A percentile compares a stretch with the other conserved stretches of the same genome.
These are phyloP conservation scores for Fusarium albidum DNA, from an alignment of 2,329 filamentous ascomycete genomes.

Conservation along the genomic window DNA sequence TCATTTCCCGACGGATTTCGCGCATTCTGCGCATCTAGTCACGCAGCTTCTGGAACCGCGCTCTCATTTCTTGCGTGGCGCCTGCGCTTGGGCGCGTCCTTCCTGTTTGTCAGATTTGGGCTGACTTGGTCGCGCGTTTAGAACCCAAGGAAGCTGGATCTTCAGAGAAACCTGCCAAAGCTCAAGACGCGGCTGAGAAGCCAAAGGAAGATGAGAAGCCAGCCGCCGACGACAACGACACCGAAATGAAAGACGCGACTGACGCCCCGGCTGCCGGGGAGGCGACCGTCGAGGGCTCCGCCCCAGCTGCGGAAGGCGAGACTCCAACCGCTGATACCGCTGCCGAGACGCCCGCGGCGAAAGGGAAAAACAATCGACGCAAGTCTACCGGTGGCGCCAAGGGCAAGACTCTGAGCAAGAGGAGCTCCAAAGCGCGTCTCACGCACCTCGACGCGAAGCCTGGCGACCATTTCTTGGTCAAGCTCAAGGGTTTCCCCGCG, in stretches of 20 bases:
- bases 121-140: slow-evolving; percentile 40
- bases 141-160: slow-evolving; percentile 42
- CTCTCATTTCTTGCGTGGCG: slow-evolving; percentile 23
- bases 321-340: slow-evolving; percentile 37
- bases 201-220: slow-evolving; percentile 37
- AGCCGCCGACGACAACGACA: slow-evolving; percentile 47
- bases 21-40: slow-evolving; percentile 14
- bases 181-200: slow-evolving; percentile 39
- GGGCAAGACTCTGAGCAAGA: slow-evolving; percentile 84
- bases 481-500: slow-evolving; percentile 91
- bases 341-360: slow-evolving; percentile 42
- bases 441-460: slow-evolving; percentile 82
- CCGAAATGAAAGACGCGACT: slow-evolving; percentile 61
- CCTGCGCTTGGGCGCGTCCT: slow-evolving; percentile 32
- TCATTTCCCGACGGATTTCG: slow-evolving; percentile 2
- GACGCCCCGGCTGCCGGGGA: slow-evolving; percentile 43
- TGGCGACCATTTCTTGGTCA: slow-evolving; percentile 90
- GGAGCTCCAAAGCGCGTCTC: slow-evolving; percentile 78
- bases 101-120: slow-evolving; percentile 27
- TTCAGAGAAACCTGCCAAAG: slow-evolving; percentile 43
- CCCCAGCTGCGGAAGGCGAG: slow-evolving; percentile 38
- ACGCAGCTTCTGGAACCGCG: slow-evolving; percentile 15
- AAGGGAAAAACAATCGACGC: slow-evolving; percentile 64
- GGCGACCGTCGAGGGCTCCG: slow-evolving; percentile 39
- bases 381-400: slow-evolving; percentile 79